These are phyloP conservation scores for Aspergillus spinulosporus DNA, from an alignment of 2,329 filamentous ascomycete species.

Conservation along the genomic window DNA sequence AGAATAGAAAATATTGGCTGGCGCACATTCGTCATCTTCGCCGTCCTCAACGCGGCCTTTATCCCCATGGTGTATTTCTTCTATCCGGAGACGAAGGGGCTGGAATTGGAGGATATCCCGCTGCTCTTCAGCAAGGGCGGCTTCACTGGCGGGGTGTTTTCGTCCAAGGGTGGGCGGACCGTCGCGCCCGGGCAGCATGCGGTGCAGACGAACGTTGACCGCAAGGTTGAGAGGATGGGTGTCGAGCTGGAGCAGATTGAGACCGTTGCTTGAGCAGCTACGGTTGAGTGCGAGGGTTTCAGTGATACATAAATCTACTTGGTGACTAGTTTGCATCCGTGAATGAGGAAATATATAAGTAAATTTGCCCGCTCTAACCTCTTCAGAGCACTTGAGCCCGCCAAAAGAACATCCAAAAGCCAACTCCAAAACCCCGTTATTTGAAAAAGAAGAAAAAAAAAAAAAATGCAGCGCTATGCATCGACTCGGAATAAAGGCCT, in stretches of 20 bases:
- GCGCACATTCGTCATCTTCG: slow-evolving; percentile 34
- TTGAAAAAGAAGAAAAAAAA: too few species aligned
- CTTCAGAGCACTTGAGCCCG: too few species aligned
- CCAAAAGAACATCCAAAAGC: too few species aligned
- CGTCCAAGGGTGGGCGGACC: slow-evolving; percentile 23
- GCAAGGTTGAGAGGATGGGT: slow-evolving; percentile 19
- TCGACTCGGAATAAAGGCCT: neutral
- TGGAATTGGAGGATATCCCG: slow-evolving; percentile 63
- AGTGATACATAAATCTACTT: too few species aligned
- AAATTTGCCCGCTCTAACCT: too few species aligned
- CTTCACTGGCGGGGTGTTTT: slow-evolving; percentile 22
- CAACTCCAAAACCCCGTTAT: too few species aligned
- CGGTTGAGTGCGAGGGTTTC: too few species aligned
- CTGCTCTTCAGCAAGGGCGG: slow-evolving; percentile 22
- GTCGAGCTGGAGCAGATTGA: neutral
- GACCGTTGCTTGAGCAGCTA: neutral
- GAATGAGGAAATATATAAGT: too few species aligned
- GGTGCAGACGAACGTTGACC: slow-evolving; percentile 17
- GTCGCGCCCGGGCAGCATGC: slow-evolving; percentile 25
- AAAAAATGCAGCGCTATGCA: too few species aligned
- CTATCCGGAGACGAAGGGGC: slow-evolving; percentile 64
- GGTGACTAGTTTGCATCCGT: too few species aligned
- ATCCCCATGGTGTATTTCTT: slow-evolving; percentile 62
- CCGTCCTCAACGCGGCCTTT: slow-evolving; percentile 24
- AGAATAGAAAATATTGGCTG: slow-evolving; percentile 33